Percentiles rank a stretch among this genome's conserved stretches.
Conservation (phyloP, 805 yeast species). For the Candida insectorum region DNA sequence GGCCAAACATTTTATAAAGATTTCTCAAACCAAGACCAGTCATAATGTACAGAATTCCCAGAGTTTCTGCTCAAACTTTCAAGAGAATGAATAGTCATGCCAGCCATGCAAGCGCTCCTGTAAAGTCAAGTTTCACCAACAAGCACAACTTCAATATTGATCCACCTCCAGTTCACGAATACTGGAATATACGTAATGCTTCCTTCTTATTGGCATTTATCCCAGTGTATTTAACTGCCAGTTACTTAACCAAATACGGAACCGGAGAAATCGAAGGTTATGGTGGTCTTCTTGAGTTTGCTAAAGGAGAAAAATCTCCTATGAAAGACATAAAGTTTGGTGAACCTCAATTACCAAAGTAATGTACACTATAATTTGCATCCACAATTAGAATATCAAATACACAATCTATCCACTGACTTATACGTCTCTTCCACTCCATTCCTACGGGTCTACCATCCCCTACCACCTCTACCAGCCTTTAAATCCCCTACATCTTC, state of each 20-base stretch:
- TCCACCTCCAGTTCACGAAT: constrained; percentile 45
- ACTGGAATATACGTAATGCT: constrained; percentile 41
- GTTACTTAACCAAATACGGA: constrained; percentile 32
- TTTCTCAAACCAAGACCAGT: too few species aligned
- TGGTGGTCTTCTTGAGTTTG: constrained; percentile 30
- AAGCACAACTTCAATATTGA: constrained; percentile 38
- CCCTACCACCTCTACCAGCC: not conserved
- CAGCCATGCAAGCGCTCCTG: constrained; percentile 14
- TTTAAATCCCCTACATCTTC: not conserved
- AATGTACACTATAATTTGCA: not conserved
- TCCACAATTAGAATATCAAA: not conserved
- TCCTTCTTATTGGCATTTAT: constrained; percentile 34
- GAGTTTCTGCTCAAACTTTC: constrained; percentile 3
- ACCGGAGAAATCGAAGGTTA: constrained; percentile 23
- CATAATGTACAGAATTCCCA: constrained; percentile 8
- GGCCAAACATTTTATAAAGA: constrained; percentile 10
- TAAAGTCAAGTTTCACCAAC: constrained; percentile 34
- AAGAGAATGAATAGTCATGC: constrained; percentile 14
- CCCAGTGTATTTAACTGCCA: constrained; percentile 33
- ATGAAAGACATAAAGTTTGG: constrained; percentile 34
- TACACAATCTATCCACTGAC: too few species aligned
- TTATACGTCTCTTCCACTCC: not conserved
- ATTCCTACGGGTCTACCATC: not conserved
- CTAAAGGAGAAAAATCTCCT: constrained; percentile 37
- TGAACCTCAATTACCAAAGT: constrained; percentile 28